Base-by-base conservation (phyloP, 441 rosid genomes). In the Arabidopsis lyrata region DNA sequence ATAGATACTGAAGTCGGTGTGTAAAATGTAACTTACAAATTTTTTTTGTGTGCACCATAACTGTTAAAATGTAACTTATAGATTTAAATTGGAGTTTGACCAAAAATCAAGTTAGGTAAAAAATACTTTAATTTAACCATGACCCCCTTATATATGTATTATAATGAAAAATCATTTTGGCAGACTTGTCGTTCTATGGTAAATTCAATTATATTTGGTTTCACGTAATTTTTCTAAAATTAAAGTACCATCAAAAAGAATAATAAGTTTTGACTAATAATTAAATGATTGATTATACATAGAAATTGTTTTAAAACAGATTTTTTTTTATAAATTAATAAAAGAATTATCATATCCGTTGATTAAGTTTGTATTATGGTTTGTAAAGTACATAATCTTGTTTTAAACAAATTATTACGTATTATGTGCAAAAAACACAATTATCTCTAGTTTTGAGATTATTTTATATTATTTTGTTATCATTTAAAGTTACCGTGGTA, bases 401-500 rank as follows among this genome's bases (percentile, higher is more conserved):
- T 16, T 18, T 11, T 5, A 3, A 31, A 52, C 0, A 55, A 54
- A 7, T 13, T 13, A 39, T 22, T 24, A 4, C 42, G 8, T 39
- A 1, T 39, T 18, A 1, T 32, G 29, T 36, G n/a, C 29, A 11
- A 36, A 14, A 18, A 18, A 6, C 15, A 64, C 11, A 12, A 16
- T 15, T 15, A 31, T 47, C 39, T 31, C 15, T 10, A n/a, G 6
- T 39, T 32, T 48, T 34, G 1, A 34, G 34, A 24, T 32, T 34
- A 34, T 29, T 14, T n/a, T 5, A 14, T 57, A 35, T 36, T 4
- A 48, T 22, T 49, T 54, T 61, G 45, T 35, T 56, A 64, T 49
- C 72, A 52, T 55, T 22, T 53, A 49, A 65, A 45, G n/a, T 66
- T 29, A 57, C 66, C 9, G 6, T 49, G 61, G 53, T 38, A 57